Conservation (phyloP, 106 monocot species). For the Allium cepa region DNA sequence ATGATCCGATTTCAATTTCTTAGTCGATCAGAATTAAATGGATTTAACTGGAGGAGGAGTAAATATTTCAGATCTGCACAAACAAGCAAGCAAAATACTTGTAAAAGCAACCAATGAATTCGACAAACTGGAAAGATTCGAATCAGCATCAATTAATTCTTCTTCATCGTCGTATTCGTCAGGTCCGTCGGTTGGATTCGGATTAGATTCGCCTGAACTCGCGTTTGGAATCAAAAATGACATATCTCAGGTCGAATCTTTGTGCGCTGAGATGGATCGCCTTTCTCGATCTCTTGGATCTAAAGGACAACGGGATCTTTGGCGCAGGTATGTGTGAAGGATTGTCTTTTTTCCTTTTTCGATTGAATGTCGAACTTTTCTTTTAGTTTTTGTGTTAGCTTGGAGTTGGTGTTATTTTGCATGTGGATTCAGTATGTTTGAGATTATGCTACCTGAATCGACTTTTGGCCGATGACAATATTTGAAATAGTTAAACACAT, state of each 20-base stretch:
- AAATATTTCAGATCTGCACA: constrained; percentile 71
- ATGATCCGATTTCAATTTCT: background rate
- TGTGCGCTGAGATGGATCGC: constrained; percentile 87
- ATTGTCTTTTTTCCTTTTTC: background rate
- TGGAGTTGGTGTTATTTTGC: too few species aligned
- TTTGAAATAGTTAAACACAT: too few species aligned
- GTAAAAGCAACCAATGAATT: constrained; percentile 56
- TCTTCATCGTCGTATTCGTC: constrained; percentile 19
- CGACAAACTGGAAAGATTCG: constrained; percentile 48
- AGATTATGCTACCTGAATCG: too few species aligned
- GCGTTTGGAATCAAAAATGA: constrained; percentile 45
- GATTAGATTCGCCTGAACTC: constrained; percentile 29
- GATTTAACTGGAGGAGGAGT: constrained; percentile 30
- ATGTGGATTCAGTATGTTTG: too few species aligned
- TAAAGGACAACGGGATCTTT: constrained; percentile 78
- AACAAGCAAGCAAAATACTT: constrained; percentile 62
- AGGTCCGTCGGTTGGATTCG: constrained; percentile 1
- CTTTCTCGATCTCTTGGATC: constrained; percentile 67
- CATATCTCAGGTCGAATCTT: constrained; percentile 68
- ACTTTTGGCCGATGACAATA: too few species aligned
- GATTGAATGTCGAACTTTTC: background rate
- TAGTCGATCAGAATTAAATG: too few species aligned
- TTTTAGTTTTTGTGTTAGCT: background rate
- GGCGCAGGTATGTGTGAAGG: constrained; percentile 53
- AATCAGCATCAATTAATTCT: constrained; percentile 35